phyloP scores from a whole-genome alignment of 1,139 yeast species.

The Debaryomyces singareniensis region DNA sequence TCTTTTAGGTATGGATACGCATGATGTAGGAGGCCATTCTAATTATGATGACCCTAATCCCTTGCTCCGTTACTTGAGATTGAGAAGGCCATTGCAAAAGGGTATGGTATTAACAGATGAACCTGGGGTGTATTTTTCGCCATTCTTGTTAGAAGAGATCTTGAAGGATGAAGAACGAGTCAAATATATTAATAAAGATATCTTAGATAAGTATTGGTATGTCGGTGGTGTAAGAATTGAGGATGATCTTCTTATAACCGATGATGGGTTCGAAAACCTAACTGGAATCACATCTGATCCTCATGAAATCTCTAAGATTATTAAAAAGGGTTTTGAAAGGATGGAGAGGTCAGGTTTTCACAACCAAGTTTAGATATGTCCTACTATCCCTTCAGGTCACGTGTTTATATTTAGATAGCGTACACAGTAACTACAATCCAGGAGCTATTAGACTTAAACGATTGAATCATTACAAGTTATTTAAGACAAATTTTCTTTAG shows the following conservation, averaged over 20 bases:
- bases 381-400: conserved; percentile 1
- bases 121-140: conserved; percentile 91
- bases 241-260: conserved; percentile 80
- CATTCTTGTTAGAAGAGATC: conserved; percentile 65
- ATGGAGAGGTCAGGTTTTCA: conserved; percentile 65
- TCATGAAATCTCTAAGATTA: conserved; percentile 69
- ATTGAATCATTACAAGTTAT: neutral
- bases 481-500: neutral
- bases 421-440: neutral
- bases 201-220: conserved; percentile 71
- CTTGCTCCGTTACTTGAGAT: conserved; percentile 66
- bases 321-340: conserved; percentile 55
- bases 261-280: conserved; percentile 69
- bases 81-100: conserved; percentile 63
- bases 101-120: conserved; percentile 93
- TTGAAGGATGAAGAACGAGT: conserved; percentile 50
- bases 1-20: conserved; percentile 89
- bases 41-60: conserved; percentile 80
- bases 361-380: conserved; percentile 31
- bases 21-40: conserved; percentile 87
- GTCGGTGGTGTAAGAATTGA: conserved; percentile 97
- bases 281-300: conserved; percentile 85
- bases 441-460: neutral
- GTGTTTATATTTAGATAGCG: neutral
- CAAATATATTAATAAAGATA: conserved; percentile 58